These are phyloP conservation scores for Picea glauca DNA, from an alignment of 75 land plant genomes.

Conservation along the genomic window DNA sequence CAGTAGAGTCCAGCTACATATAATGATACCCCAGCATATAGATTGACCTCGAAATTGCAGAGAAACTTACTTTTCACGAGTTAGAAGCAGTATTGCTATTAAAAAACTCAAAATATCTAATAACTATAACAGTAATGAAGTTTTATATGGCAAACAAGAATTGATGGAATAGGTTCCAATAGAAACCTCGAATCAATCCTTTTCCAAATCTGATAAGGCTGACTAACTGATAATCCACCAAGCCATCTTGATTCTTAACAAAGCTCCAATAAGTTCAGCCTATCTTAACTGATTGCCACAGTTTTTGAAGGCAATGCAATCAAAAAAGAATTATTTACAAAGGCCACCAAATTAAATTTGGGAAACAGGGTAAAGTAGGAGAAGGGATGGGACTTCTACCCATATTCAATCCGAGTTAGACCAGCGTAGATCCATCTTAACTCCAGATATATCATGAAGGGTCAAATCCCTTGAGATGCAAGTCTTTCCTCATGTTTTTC, in stretches of 20 bases:
- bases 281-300: no score
- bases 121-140: not conserved
- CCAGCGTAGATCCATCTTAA: no score
- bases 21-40: not conserved
- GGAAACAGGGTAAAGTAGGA: not conserved
- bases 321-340: not conserved
- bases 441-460: no score
- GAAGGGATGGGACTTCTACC: not conserved
- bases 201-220: not conserved
- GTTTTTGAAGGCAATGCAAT: no score
- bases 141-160: not conserved
- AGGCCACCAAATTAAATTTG: not conserved
- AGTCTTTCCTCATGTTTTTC: no score
- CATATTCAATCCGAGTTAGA: not conserved
- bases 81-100: not conserved
- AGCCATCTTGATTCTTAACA: not conserved
- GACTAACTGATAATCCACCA: not conserved
- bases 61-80: not conserved
- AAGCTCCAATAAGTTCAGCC: not conserved
- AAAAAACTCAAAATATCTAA: not conserved
- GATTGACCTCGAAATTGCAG: not conserved
- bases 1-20: not conserved
- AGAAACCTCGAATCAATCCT: not conserved
- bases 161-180: not conserved
- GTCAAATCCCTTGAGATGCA: no score